Evolutionary conservation across 2,329 filamentous ascomycete species (phyloP).

Genomic region (Boeremia lycopersici): DNA sequence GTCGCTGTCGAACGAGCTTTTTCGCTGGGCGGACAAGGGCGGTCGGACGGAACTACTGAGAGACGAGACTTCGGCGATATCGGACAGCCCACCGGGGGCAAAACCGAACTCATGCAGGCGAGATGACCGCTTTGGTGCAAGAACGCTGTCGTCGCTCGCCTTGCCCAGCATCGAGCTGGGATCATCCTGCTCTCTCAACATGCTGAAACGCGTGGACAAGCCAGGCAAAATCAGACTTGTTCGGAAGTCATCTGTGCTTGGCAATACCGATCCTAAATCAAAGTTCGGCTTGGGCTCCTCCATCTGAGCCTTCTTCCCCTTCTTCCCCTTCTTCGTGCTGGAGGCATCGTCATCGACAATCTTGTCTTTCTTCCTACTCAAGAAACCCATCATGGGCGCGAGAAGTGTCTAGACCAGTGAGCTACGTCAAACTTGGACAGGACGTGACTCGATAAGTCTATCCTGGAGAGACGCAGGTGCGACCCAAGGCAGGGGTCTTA

Average conservation of each 20-base stretch:
- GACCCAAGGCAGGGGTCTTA: slow-evolving; percentile 4
- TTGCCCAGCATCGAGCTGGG: slow-evolving; percentile 88
- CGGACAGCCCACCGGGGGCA: slow-evolving; percentile 65
- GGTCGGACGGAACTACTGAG: slow-evolving; percentile 61
- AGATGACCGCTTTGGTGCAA: slow-evolving; percentile 82
- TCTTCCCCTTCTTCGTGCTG: slow-evolving; percentile 47
- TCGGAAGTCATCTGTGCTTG: slow-evolving; percentile 85
- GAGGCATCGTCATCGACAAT: slow-evolving; percentile 39
- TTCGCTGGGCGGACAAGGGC: slow-evolving; percentile 65
- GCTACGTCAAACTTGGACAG: neutral
- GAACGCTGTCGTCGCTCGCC: slow-evolving; percentile 91
- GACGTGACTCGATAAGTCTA: neutral
- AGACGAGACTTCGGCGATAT: slow-evolving; percentile 92
- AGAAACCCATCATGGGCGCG: slow-evolving; percentile 74
- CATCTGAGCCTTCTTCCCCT: slow-evolving; percentile 58
- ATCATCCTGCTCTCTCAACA: slow-evolving; percentile 94
- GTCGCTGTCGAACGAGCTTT: slow-evolving; percentile 68
- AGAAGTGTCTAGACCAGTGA: slow-evolving; percentile 27
- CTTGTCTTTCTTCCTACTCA: slow-evolving; percentile 69
- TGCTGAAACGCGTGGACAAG: slow-evolving; percentile 92
- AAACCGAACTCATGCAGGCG: slow-evolving; percentile 75
- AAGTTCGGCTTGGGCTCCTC: slow-evolving; percentile 67
- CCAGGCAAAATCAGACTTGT: slow-evolving; percentile 97
- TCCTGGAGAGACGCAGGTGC: neutral
- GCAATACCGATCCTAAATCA: slow-evolving; percentile 75